Conservation (phyloP, 768 basidiomycete species). For the Calocera viscosa region DNA sequence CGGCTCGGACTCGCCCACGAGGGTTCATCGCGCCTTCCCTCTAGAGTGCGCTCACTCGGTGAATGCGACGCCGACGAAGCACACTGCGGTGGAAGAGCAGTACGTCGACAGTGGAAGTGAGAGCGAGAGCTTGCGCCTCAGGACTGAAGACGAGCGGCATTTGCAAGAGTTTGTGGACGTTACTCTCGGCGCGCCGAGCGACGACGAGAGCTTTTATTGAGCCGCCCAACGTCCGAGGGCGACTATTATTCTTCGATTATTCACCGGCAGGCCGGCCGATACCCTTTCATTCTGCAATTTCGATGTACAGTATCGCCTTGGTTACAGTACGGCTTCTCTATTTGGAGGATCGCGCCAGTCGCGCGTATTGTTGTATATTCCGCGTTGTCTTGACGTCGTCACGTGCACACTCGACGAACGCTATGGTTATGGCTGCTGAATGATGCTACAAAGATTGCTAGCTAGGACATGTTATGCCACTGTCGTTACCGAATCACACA, state of each 20-base stretch:
- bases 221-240: neutral
- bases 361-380: neutral
- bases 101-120: neutral
- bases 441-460: neutral
- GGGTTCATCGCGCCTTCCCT: neutral
- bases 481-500: neutral
- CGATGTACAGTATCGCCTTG: too few relatives aligned
- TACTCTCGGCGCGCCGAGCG: neutral
- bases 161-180: constrained; percentile 4
- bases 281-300: too few relatives aligned
- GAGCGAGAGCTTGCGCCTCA: neutral
- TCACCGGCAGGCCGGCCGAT: neutral
- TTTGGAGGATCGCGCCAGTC: neutral
- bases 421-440: neutral
- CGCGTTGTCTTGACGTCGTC: neutral
- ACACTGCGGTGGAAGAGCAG: neutral
- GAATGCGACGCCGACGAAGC: neutral
- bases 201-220: constrained; percentile 1
- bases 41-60: neutral
- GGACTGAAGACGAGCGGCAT: neutral
- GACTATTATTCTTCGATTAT: neutral
- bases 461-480: constrained; percentile 9
- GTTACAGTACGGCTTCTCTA: neutral
- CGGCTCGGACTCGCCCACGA: neutral
- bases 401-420: neutral